Evolutionary conservation across 139 green algal species (phyloP).

Genomic region (Diplosphaera chodatii): DNA sequence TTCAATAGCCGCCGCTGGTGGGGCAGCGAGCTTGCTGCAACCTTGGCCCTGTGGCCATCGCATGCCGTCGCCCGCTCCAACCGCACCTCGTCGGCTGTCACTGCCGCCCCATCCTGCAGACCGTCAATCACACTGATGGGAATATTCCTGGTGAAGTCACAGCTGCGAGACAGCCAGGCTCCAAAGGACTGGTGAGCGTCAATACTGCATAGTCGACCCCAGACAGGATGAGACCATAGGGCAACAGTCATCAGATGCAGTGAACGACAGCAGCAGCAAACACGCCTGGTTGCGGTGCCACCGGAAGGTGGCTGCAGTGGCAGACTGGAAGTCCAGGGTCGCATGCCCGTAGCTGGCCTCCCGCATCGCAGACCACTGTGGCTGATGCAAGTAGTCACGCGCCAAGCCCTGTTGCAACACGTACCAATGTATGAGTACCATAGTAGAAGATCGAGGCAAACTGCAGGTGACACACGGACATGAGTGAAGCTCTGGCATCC

Average conservation of each 20-base stretch:
- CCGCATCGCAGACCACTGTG: conserved; percentile 46
- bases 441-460: too few relatives aligned
- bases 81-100: background rate
- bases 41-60: too few relatives aligned
- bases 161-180: too few relatives aligned
- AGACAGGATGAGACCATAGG: too few relatives aligned
- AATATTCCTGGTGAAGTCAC: too few relatives aligned
- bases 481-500: too few relatives aligned
- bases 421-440: too few relatives aligned
- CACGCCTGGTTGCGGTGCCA: conserved; percentile 58
- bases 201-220: too few relatives aligned
- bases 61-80: background rate
- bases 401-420: background rate
- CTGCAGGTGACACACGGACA: too few relatives aligned
- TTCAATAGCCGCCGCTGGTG: background rate
- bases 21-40: background rate
- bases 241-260: too few relatives aligned
- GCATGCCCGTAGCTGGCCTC: conserved; percentile 69
- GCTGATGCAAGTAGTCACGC: conserved; percentile 17
- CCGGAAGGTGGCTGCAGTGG: conserved; percentile 49
- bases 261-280: too few relatives aligned
- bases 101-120: background rate
- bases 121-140: background rate
- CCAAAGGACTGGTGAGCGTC: too few relatives aligned
- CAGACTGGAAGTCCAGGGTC: conserved; percentile 49